These are phyloP conservation scores for Boletus vermiculosoides DNA, from an alignment of 768 basidiomycete species.

Conservation along the genomic window DNA sequence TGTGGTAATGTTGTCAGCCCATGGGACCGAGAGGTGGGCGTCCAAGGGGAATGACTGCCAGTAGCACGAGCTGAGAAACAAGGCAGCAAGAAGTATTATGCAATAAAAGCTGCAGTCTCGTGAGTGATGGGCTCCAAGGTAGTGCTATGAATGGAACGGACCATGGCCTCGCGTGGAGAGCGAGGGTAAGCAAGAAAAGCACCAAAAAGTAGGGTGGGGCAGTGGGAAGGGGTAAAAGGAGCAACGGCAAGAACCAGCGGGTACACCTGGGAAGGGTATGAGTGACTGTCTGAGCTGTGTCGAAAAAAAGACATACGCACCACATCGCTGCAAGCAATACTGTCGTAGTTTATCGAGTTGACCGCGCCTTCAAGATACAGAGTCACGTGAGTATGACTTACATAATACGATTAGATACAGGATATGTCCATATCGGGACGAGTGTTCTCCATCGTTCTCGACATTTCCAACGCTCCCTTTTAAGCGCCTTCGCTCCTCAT, in stretches of 20 bases:
- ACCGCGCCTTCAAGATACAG: not conserved
- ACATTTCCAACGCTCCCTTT: conserved; percentile 26
- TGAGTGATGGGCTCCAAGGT: conserved; percentile 3
- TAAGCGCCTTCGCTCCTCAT: conserved; percentile 5
- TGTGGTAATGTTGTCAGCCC: conserved; percentile 70
- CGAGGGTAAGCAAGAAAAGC: conserved; percentile 73
- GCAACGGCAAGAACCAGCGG: conserved; percentile 78
- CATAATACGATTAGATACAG: conserved; percentile 5
- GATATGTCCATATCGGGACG: conserved; percentile 16
- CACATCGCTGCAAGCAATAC: conserved; percentile 43
- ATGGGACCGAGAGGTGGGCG: conserved; percentile 59
- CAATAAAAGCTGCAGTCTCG: conserved; percentile 69
- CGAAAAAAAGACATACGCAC: conserved; percentile 38
- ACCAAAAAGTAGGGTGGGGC: conserved; percentile 79
- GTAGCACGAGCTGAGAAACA: conserved; percentile 85
- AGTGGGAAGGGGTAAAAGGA: conserved; percentile 75
- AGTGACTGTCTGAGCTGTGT: not conserved
- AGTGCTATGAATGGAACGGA: conserved; percentile 35
- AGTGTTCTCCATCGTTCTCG: conserved; percentile 34
- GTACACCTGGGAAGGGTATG: conserved; percentile 60
- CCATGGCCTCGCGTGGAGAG: conserved; percentile 84
- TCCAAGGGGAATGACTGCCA: conserved; percentile 80
- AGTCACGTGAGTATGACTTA: conserved; percentile 25
- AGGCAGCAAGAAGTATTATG: conserved; percentile 75
- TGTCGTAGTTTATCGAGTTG: not conserved